Evolutionary conservation across 768 basidiomycete species (phyloP).

Genomic region (Phlebiopsis gigantea): DNA sequence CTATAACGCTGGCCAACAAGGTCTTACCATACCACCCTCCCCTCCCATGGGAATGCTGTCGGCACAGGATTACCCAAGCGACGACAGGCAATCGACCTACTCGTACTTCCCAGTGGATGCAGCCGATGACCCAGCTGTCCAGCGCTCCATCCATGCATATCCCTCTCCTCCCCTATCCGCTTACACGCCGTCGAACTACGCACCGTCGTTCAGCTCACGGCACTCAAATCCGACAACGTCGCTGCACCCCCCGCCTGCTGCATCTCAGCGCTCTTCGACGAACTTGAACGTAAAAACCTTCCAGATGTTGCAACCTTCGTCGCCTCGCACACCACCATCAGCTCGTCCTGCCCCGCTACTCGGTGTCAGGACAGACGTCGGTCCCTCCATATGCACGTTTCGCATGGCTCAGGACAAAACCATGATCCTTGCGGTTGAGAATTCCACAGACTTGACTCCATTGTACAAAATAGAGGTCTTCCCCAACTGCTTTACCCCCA

Average conservation of each 20-base stretch:
- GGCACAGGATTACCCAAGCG: background rate
- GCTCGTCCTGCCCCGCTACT: background rate
- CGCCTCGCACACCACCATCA: background rate
- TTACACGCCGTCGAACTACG: background rate
- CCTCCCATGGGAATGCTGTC: background rate
- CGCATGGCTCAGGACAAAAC: background rate
- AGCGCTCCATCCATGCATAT: background rate
- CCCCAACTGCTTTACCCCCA: constrained; percentile 13
- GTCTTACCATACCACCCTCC: too few species aligned
- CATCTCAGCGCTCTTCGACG: background rate
- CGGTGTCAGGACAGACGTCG: background rate
- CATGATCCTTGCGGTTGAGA: constrained; percentile 4
- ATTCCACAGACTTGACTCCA: constrained; percentile 2
- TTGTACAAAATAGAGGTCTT: constrained; percentile 9
- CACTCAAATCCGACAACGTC: background rate
- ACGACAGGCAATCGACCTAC: background rate
- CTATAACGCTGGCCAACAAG: too few species aligned
- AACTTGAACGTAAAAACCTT: background rate
- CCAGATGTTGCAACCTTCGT: background rate
- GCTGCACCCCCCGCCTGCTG: too few species aligned
- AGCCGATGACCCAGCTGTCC: constrained; percentile 12
- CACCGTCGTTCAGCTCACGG: background rate
- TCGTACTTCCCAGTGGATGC: constrained; percentile 1
- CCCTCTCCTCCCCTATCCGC: background rate
- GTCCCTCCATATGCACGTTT: constrained; percentile 3